Base-by-base conservation (phyloP, 2,329 filamentous ascomycete genomes). In the Leptographium radiaticola region DNA sequence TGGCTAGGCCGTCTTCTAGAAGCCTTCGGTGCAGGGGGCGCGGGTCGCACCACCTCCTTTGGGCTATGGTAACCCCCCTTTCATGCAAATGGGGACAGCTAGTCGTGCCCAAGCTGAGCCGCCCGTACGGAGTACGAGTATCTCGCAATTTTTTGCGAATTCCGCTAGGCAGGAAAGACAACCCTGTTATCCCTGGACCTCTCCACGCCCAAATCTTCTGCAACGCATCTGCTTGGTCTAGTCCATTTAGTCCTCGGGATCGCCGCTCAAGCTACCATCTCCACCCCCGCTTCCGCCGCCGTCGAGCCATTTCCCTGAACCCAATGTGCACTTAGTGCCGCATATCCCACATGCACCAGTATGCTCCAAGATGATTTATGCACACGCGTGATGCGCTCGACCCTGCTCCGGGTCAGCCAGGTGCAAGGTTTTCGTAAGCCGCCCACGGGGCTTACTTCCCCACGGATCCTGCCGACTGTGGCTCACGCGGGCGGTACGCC, bases 1-100 rank as follows among this genome's bases (percentile, higher is more conserved):
- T 1, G 25, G 20, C 40, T 54, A 50, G 49, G 39, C 33, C 30
- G 38, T 44, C 53, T 58, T 58, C 57, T 48, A 54, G 57, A 58
- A 58, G 40, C 43, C 55, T 58, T 58, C 57, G 20, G 18, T 53
- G 51, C 53, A 55, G 43, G 31, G 49, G 43, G 7, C 34, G 12
- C 34, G 9, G 34, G 25, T 25, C 25, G 25, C 25, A 30, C 25
- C 42, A 13, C 42, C 16, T 30, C 16, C 25, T 44, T 44, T 43
- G 25, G 25, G 25, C 25, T 25, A 25, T 5, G 25, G 6, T 4
- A 36, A 36, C 9, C 12, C 34, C 33, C 34, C 34, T 36, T 36
- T 36, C 34, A 36, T 36, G 34, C 34, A 13, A 36, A 13, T 9
- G 4, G 34, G 12, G 34, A 36, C 34, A 13, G 12, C 34, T 36